Evolutionary conservation across 768 basidiomycete species (phyloP).

Genomic region (Pisolithus microcarpus): DNA sequence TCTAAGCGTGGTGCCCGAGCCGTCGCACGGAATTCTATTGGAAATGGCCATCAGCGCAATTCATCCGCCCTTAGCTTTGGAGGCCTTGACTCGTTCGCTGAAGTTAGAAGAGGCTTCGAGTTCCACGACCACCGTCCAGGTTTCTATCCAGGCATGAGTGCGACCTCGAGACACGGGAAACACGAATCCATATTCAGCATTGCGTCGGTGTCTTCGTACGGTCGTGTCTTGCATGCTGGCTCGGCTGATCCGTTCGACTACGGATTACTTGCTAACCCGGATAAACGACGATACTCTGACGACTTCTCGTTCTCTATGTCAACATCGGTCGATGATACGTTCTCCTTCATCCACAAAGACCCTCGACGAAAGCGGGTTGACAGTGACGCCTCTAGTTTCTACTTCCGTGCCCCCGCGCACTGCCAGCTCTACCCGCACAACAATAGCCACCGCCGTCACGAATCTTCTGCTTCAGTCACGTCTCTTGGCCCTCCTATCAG

Average conservation of each 20-base stretch:
- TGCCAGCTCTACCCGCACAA: conserved; percentile 27
- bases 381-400: conserved; percentile 74
- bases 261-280: conserved; percentile 36
- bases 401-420: conserved; percentile 39
- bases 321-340: conserved; percentile 59
- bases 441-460: conserved; percentile 53
- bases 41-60: conserved; percentile 27
- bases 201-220: conserved; percentile 75
- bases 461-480: conserved; percentile 49
- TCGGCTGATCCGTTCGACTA: conserved; percentile 70
- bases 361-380: conserved; percentile 50
- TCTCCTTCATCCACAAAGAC: conserved; percentile 47
- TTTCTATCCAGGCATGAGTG: conserved; percentile 54
- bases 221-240: conserved; percentile 57
- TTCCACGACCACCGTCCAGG: conserved; percentile 54
- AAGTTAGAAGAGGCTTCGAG: conserved; percentile 74
- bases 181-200: conserved; percentile 66
- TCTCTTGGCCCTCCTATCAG: conserved; percentile 63
- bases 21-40: conserved; percentile 9
- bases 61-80: conserved; percentile 57
- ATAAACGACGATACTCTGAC: conserved; percentile 51
- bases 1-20: conserved; percentile 28
- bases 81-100: conserved; percentile 70
- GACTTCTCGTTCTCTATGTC: conserved; percentile 52
- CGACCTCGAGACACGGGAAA: conserved; percentile 34